phyloP scores from a whole-genome alignment of 805 yeast genomes.

The Lipomyces anomalus region DNA sequence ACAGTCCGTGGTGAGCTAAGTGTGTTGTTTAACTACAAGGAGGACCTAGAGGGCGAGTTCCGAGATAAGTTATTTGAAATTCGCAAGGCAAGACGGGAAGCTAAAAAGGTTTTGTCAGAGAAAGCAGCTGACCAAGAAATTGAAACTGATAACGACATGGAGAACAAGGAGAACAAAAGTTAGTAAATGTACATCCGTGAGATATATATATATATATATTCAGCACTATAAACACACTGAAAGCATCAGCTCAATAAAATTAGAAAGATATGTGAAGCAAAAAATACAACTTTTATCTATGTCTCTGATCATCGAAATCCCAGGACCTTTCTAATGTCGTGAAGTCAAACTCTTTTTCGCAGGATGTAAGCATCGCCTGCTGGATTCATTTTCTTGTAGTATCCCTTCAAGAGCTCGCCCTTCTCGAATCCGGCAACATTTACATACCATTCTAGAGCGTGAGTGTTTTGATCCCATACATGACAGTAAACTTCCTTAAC shows the following conservation, averaged over 20 bases:
- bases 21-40: conserved; percentile 16
- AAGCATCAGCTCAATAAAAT: no score
- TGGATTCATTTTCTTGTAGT: conserved; percentile 42
- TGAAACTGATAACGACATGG: not conserved
- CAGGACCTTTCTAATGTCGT: not conserved
- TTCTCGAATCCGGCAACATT: conserved; percentile 44
- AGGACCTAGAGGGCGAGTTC: conserved; percentile 2
- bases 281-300: not conserved
- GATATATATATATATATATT: no score
- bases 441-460: conserved; percentile 47
- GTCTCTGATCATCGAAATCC: not conserved
- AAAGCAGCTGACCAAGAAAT: no score
- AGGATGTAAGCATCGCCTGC: conserved; percentile 44
- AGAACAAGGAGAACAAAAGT: not conserved
- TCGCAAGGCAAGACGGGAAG: not conserved
- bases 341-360: conserved; percentile 1
- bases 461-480: conserved; percentile 43
- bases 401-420: conserved; percentile 38
- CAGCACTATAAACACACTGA: no score
- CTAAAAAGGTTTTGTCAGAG: not conserved
- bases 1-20: conserved; percentile 7
- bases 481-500: conserved; percentile 51
- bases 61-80: not conserved
- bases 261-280: no score
- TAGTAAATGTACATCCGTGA: no score